These are phyloP conservation scores for Aspergillus neoniger DNA, from an alignment of 2,329 filamentous ascomycete species.

Conservation along the genomic window DNA sequence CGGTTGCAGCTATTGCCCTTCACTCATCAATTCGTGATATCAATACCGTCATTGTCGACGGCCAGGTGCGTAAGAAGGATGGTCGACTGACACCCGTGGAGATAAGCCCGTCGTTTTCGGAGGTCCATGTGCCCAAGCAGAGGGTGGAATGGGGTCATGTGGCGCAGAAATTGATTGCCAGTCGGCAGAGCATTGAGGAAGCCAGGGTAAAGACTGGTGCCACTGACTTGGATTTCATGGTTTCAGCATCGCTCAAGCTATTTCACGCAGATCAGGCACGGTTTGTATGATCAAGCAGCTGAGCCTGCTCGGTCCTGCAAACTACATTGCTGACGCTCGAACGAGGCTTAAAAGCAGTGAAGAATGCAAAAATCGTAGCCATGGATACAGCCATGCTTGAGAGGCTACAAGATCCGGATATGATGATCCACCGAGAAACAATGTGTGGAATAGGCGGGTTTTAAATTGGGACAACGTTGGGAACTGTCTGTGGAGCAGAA, in stretches of 20 bases:
- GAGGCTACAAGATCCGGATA: too few relatives aligned
- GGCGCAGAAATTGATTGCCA: not conserved
- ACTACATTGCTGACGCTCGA: too few relatives aligned
- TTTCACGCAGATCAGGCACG: not conserved
- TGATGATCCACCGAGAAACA: too few relatives aligned
- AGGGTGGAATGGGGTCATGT: not conserved
- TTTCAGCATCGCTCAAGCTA: not conserved
- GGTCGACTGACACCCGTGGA: not conserved
- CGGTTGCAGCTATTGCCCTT: slow-evolving; percentile 33
- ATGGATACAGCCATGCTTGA: too few relatives aligned
- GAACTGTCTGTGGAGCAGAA: too few relatives aligned
- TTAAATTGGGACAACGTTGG: too few relatives aligned
- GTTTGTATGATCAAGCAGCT: not conserved
- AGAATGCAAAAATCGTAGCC: too few relatives aligned
- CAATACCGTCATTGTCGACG: slow-evolving; percentile 1
- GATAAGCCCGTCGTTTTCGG: not conserved
- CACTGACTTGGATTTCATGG: not conserved
- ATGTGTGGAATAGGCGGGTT: too few relatives aligned
- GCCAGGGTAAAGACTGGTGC: not conserved
- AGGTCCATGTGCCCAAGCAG: not conserved
- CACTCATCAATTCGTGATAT: slow-evolving; percentile 22
- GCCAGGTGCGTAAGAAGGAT: not conserved
- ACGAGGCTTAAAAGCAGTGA: too few relatives aligned
- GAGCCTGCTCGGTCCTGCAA: too few relatives aligned
- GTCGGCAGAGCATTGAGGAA: not conserved